Evolutionary conservation across 768 basidiomycete genomes (phyloP).

Genomic region (Dioszegia crocea): DNA sequence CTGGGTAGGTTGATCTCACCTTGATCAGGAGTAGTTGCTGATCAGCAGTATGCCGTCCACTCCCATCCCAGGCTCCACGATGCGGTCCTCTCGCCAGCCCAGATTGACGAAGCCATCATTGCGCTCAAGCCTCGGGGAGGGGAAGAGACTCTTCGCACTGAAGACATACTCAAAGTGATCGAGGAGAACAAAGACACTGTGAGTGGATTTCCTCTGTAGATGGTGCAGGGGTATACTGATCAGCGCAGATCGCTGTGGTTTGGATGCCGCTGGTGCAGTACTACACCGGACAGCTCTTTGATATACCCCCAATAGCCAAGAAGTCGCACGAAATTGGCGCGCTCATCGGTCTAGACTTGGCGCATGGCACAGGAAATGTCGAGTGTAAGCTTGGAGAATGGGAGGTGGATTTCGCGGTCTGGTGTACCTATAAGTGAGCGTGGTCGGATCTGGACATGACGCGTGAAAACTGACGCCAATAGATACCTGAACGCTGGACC

Average conservation of each 20-base stretch:
- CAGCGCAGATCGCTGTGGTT: constrained; percentile 70
- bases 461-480: background rate
- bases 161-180: constrained; percentile 78
- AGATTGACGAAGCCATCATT: constrained; percentile 62
- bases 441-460: background rate
- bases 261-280: constrained; percentile 93
- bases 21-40: background rate
- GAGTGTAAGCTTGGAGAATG: constrained; percentile 84
- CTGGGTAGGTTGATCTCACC: constrained; percentile 58
- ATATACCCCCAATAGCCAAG: constrained; percentile 74
- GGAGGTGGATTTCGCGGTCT: constrained; percentile 94
- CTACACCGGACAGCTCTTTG: constrained; percentile 94
- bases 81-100: constrained; percentile 55
- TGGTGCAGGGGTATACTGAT: background rate
- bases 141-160: constrained; percentile 78
- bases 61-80: constrained; percentile 84
- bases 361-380: constrained; percentile 92
- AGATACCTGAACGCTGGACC: constrained; percentile 89
- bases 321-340: constrained; percentile 85
- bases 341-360: constrained; percentile 92
- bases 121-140: constrained; percentile 74
- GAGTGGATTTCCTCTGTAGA: background rate
- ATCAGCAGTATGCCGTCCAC: constrained; percentile 82
- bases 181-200: constrained; percentile 54
- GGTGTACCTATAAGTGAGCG: constrained; percentile 82